Evolutionary conservation across 768 basidiomycete species (phyloP), one percentile per base, ranked within the genome.

Genomic region (Boletales sp.): DNA sequence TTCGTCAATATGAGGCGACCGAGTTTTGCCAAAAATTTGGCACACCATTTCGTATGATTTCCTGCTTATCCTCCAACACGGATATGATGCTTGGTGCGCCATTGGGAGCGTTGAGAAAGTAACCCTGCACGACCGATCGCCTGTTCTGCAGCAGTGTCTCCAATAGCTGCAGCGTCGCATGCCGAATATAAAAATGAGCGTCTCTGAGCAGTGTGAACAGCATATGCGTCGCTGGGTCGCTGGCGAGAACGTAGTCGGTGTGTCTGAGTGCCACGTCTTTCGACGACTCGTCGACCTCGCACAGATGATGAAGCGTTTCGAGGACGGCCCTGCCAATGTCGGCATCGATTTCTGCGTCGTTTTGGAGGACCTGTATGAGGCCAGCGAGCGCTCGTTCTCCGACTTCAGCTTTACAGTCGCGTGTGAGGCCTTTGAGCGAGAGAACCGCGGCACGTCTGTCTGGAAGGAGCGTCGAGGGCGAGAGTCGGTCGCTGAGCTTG

Each of bases 371-470:
- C 28, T 87, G 84, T 4, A 96, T 64, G 15, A 98, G 79, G 4
- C 90, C 87, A 9, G 78, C 71, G 8, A 98, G 74, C 1, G 92
- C 88, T 41, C 77, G 76, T 53, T 81, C 77, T 14, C 92, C 94
- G 18, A 97, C 89, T 51, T 96, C 91, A 52, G 84, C 77, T 66
- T 89, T 94, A 75, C 88, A 92, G 68, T 96, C 94, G 51, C 94
- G 81, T 41, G 86, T 75, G 46, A 98, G 83, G 18, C 94, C 95
- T 66, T 98, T 98, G 57, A 99, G 79, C 1, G 92, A 82, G 46
- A 96, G 74, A n/a, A 99, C 87, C 0, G 95, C 87, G 25, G 95
- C 95, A 50, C 92, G 81, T 59, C 96, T 78, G 71, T 98, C 96
- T 30, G 93, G 88, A 14, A 94, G 81, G 21, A 90, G 82, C 0